Evolutionary conservation across 768 basidiomycete genomes (phyloP).

Genomic region (Wakefieldia striispora): DNA sequence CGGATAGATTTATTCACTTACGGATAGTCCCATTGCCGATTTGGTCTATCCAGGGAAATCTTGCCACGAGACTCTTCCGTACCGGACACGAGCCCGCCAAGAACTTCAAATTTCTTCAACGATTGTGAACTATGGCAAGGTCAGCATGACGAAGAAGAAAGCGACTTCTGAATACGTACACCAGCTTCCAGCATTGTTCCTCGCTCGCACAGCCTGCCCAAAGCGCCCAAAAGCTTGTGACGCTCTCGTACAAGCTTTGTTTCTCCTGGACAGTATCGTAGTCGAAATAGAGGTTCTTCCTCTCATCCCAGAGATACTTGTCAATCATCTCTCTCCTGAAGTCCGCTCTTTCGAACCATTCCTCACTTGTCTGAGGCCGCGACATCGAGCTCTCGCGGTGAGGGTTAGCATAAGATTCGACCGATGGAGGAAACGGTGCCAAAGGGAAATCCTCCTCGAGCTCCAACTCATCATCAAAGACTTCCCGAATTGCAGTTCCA

Average conservation of each 20-base stretch:
- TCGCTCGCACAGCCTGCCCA: conserved; percentile 99
- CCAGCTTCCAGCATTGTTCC: conserved; percentile 89
- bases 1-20: conserved; percentile 41
- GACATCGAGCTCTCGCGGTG: conserved; percentile 56
- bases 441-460: conserved; percentile 91
- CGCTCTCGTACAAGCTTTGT: conserved; percentile 94
- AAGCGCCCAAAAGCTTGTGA: conserved; percentile 93
- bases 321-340: conserved; percentile 84
- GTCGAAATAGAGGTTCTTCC: conserved; percentile 91
- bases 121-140: conserved; percentile 62
- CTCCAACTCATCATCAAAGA: conserved; percentile 90
- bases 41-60: conserved; percentile 93
- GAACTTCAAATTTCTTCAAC: conserved; percentile 92
- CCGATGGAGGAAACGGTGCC: conserved; percentile 86
- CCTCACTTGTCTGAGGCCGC: conserved; percentile 69
- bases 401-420: conserved; percentile 65
- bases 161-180: conserved; percentile 53
- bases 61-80: conserved; percentile 96
- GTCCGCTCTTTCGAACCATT: conserved; percentile 92
- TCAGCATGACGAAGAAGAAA: conserved; percentile 15
- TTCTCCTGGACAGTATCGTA: conserved; percentile 91
- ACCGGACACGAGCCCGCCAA: conserved; percentile 93
- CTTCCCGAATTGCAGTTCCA: conserved; percentile 93
- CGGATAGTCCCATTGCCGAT: conserved; percentile 99
- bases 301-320: conserved; percentile 95